These are phyloP conservation scores for Solanum hybrid DNA, from an alignment of 305 asterid species.

Conservation along the genomic window DNA sequence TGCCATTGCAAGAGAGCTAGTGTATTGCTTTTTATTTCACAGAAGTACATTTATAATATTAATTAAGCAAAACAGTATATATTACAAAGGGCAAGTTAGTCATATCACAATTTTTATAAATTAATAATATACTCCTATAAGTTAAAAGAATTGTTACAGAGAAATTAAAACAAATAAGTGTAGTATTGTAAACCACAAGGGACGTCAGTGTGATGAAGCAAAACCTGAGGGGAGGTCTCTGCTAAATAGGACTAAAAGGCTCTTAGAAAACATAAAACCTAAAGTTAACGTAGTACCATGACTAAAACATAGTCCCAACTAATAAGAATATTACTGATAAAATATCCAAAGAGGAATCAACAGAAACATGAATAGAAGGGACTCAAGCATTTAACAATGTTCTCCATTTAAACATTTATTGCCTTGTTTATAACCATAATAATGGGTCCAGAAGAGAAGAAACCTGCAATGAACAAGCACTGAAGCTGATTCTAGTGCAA, in stretches of 20 bases:
- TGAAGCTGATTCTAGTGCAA: conserved; percentile 89
- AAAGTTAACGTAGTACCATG: not conserved
- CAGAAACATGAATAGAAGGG: not conserved
- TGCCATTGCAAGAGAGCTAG: not conserved
- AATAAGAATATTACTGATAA: not conserved
- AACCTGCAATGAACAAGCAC: conserved; percentile 99
- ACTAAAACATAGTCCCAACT: not conserved
- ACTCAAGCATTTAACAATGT: not conserved
- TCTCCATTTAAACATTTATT: not conserved
- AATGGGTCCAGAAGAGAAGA: conserved; percentile 14
- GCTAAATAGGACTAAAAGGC: not conserved
- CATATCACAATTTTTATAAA: not conserved
- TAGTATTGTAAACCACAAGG: not conserved
- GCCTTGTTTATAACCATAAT: not conserved
- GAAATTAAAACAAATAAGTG: not conserved
- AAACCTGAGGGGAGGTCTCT: not conserved
- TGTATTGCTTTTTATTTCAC: not conserved
- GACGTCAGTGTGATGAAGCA: not conserved
- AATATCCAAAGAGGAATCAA: not conserved
- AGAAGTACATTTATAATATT: not conserved
- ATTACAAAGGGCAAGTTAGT: not conserved
- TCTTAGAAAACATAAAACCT: not conserved
- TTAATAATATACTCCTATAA: not conserved
- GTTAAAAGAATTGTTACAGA: not conserved
- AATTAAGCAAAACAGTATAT: not conserved